Conservation (phyloP, 2,329 filamentous ascomycete species). For the Pyricularia pennisetigena region DNA sequence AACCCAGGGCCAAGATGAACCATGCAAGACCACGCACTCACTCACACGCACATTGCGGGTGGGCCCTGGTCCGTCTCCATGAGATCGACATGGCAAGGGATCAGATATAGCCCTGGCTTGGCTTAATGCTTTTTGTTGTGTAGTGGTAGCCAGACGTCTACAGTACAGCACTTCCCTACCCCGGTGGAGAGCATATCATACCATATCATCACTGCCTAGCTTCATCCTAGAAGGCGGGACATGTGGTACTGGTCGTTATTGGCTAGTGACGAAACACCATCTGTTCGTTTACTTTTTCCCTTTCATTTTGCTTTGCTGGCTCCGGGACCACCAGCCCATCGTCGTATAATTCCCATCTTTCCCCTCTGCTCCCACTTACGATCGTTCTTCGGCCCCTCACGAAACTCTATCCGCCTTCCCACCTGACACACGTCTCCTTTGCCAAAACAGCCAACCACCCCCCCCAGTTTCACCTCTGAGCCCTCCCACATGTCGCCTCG, state of each 20-base stretch:
- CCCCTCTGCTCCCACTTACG: neutral
- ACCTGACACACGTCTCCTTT: neutral
- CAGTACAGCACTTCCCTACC: neutral
- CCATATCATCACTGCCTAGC: neutral
- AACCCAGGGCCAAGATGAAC: neutral
- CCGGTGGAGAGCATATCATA: neutral
- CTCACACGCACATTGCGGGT: neutral
- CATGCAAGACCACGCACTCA: neutral
- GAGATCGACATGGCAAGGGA: slow-evolving; percentile 1
- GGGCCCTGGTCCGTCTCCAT: neutral
- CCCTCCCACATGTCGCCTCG: neutral
- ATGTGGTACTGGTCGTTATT: neutral
- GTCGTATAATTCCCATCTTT: neutral
- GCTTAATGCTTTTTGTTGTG: neutral
- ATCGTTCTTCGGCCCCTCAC: neutral
- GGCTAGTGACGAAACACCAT: neutral
- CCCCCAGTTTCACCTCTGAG: neutral
- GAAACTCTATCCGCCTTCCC: neutral
- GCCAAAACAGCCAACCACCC: neutral
- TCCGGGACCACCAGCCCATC: neutral
- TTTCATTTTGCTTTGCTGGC: neutral
- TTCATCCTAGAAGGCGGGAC: neutral
- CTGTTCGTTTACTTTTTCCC: neutral
- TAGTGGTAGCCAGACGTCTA: neutral
- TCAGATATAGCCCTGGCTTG: neutral